Conservation (phyloP, 202 grass and related monocot species). For the Carex arenaria region DNA sequence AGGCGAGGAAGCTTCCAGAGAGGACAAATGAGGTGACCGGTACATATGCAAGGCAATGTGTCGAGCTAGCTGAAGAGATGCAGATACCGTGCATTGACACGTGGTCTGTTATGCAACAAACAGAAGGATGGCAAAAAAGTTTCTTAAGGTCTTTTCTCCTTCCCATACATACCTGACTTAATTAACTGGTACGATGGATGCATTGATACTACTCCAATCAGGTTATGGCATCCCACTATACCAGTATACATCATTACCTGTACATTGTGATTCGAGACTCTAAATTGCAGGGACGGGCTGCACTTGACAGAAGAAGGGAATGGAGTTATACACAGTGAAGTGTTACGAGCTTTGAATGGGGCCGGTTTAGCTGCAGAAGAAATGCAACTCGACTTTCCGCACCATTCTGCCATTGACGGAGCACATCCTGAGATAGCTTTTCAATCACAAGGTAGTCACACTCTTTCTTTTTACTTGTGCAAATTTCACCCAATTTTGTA, state of each 20-base stretch:
- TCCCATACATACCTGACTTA: background rate
- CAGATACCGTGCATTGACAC: slow-evolving; percentile 60
- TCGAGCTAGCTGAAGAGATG: slow-evolving; percentile 68
- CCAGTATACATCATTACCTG: background rate
- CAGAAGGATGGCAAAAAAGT: slow-evolving; percentile 55
- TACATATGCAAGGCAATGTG: slow-evolving; percentile 59
- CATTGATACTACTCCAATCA: background rate
- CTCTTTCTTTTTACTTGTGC: background rate
- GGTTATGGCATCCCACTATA: background rate
- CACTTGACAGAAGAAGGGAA: slow-evolving; percentile 82
- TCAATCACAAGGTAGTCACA: slow-evolving; percentile 28
- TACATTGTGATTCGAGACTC: slow-evolving; percentile 5
- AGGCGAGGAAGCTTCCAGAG: slow-evolving; percentile 59
- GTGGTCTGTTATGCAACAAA: slow-evolving; percentile 76
- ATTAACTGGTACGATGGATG: background rate
- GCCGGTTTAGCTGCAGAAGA: slow-evolving; percentile 54
- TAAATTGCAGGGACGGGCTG: slow-evolving; percentile 58
- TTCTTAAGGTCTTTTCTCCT: slow-evolving; percentile 56
- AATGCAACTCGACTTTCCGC: slow-evolving; percentile 72
- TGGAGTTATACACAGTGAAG: slow-evolving; percentile 52
- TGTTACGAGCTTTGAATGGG: slow-evolving; percentile 39
- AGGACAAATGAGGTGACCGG: slow-evolving; percentile 89
- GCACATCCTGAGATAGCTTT: slow-evolving; percentile 54
- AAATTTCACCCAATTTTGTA: background rate
- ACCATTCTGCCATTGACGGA: slow-evolving; percentile 64